phyloP scores from a whole-genome alignment of 805 yeast genomes.

The Zygosaccharomyces bisporus region DNA sequence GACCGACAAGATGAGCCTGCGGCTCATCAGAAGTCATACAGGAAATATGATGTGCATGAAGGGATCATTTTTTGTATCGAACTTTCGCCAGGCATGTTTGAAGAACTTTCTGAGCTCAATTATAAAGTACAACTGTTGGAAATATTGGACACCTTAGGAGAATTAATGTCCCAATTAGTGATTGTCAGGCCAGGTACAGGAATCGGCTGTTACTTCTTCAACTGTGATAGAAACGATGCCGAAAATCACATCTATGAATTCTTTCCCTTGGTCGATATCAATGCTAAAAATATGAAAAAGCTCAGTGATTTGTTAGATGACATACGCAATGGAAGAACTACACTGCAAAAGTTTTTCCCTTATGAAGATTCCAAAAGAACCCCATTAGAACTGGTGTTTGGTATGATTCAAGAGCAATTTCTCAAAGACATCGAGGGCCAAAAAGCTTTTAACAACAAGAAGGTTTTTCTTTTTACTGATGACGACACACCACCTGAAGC shows the following conservation, averaged over 20 bases:
- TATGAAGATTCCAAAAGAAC: constrained; percentile 26
- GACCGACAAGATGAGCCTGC: constrained; percentile 3
- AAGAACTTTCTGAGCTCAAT: constrained; percentile 34
- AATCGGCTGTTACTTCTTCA: constrained; percentile 66
- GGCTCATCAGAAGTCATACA: constrained; percentile 12
- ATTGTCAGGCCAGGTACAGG: constrained; percentile 66
- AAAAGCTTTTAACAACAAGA: constrained; percentile 48
- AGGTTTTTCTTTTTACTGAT: constrained; percentile 69
- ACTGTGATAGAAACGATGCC: constrained; percentile 40
- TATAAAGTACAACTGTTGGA: constrained; percentile 45
- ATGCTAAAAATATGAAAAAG: constrained; percentile 52
- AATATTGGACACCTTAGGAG: constrained; percentile 54
- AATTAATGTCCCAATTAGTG: constrained; percentile 62
- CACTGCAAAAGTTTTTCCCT: constrained; percentile 33
- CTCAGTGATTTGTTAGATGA: constrained; percentile 52
- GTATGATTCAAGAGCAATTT: constrained; percentile 54
- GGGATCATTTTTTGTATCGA: constrained; percentile 64
- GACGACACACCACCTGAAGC: constrained; percentile 62
- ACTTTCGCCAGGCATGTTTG: constrained; percentile 45
- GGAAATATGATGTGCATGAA: constrained; percentile 48
- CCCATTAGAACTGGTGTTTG: constrained; percentile 45
- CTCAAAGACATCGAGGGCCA: constrained; percentile 39
- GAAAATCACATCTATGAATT: constrained; percentile 47
- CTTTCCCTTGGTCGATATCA: constrained; percentile 52
- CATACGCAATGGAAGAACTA: constrained; percentile 24